phyloP scores from a whole-genome alignment of 495 filamentous ascomycete genomes.

The Penicillium riverlandense region DNA sequence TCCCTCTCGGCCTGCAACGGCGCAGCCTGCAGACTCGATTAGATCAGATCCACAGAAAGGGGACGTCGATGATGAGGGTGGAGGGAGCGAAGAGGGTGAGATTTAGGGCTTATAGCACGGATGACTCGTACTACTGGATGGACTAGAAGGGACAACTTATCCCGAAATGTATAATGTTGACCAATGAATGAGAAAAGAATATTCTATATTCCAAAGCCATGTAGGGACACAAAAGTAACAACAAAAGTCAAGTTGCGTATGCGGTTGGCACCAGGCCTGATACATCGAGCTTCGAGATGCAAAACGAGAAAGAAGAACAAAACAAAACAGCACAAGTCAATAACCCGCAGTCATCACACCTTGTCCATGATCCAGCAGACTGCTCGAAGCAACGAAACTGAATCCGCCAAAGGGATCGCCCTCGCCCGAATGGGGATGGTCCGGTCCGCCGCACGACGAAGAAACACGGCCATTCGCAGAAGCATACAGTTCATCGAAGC shows the following conservation, averaged over 20 bases:
- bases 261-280: too few species aligned
- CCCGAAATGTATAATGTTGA: neutral
- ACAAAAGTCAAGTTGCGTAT: too few species aligned
- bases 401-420: conserved; percentile 88
- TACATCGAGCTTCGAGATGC: too few species aligned
- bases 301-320: neutral
- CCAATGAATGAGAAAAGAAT: too few species aligned
- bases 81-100: conserved; percentile 38
- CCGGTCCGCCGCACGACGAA: too few species aligned
- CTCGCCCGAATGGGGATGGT: conserved; percentile 18
- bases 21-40: neutral
- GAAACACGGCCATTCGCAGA: conserved; percentile 8
- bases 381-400: conserved; percentile 86
- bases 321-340: conserved; percentile 6
- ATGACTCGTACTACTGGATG: too few species aligned
- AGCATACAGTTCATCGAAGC: conserved; percentile 30
- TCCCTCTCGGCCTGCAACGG: neutral
- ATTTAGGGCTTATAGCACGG: conserved; percentile 11
- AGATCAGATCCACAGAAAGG: neutral
- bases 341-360: conserved; percentile 22
- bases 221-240: too few species aligned
- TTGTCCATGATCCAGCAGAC: conserved; percentile 60
- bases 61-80: conserved; percentile 22
- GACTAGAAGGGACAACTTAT: neutral
- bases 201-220: too few species aligned